Percentiles rank a stretch among this genome's conserved stretches.
phyloP scores from a whole-genome alignment of 768 basidiomycete species.

The Zangia roseola region DNA sequence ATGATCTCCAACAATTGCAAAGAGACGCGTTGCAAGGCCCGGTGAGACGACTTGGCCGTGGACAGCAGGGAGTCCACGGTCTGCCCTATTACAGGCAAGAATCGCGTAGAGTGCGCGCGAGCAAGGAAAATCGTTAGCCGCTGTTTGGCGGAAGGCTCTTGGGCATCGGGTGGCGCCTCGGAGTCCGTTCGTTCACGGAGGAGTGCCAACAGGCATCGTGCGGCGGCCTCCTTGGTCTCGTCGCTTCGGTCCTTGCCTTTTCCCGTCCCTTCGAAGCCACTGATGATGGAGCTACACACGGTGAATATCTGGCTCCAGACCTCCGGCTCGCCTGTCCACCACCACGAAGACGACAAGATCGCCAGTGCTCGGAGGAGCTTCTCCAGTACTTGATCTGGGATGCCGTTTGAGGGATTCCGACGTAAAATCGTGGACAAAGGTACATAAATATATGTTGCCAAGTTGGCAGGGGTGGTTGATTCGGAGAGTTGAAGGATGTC shows the following conservation, averaged over 20 bases:
- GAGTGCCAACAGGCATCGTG: conserved; percentile 61
- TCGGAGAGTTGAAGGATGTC: conserved; percentile 43
- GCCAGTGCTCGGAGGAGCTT: conserved; percentile 59
- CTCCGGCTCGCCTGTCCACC: conserved; percentile 74
- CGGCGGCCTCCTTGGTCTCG: conserved; percentile 78
- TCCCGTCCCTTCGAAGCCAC: conserved; percentile 64
- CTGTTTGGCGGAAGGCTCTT: conserved; percentile 9
- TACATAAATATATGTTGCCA: conserved; percentile 84
- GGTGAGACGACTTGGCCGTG: conserved; percentile 53
- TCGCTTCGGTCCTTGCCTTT: conserved; percentile 71
- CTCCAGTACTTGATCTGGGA: conserved; percentile 82
- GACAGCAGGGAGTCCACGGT: conserved; percentile 73
- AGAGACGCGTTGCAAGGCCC: conserved; percentile 62
- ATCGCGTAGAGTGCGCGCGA: conserved; percentile 44
- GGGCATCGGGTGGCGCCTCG: conserved; percentile 37
- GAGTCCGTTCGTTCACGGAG: conserved; percentile 50
- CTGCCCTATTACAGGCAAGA: conserved; percentile 80
- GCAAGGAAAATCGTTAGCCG: conserved; percentile 41
- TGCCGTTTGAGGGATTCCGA: conserved; percentile 62
- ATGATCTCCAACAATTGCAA: conserved; percentile 57
- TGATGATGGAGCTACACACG: conserved; percentile 64
- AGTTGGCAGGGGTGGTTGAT: conserved; percentile 47
- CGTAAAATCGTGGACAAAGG: conserved; percentile 84
- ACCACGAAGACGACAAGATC: conserved; percentile 70
- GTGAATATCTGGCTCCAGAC: conserved; percentile 88